Conservation (phyloP, 78 protist species). For the Speleostelium caveatum region DNA sequence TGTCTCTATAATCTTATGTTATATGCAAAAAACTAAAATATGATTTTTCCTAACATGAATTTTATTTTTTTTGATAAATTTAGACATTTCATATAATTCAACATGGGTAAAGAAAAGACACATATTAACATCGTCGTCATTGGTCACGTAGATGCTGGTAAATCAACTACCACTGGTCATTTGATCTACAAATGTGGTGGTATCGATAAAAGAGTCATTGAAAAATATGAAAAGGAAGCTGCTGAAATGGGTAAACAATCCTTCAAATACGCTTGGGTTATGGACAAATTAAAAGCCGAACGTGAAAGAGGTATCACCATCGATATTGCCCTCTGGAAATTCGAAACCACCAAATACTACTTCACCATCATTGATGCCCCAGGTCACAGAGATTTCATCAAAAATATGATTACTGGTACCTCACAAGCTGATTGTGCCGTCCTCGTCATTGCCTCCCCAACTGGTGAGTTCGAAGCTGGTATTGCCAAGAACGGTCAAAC, state of each 20-base stretch:
- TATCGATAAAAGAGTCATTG: constrained; percentile 73
- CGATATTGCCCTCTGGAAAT: constrained; percentile 95
- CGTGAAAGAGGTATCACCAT: constrained; percentile 94
- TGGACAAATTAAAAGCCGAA: constrained; percentile 97
- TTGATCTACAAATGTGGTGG: constrained; percentile 97
- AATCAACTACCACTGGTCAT: constrained; percentile 96
- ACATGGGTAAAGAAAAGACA: constrained; percentile 46
- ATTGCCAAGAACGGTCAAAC: constrained; percentile 96
- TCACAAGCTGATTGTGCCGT: constrained; percentile 96
- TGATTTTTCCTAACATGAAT: neutral
- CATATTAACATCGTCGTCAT: constrained; percentile 85
- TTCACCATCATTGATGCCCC: constrained; percentile 99
- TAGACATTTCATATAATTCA: neutral
- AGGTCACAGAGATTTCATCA: constrained; percentile 99
- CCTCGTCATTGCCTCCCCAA: constrained; percentile 86
- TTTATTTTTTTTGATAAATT: neutral
- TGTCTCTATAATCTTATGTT: too few relatives aligned
- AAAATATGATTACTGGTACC: constrained; percentile 99
- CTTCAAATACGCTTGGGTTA: constrained; percentile 98
- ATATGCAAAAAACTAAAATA: too few relatives aligned
- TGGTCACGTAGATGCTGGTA: constrained; percentile 93
- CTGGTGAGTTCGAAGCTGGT: constrained; percentile 97
- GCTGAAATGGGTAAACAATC: constrained; percentile 96
- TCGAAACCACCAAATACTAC: constrained; percentile 95
- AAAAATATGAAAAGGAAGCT: constrained; percentile 94